Base-by-base conservation (phyloP, 139 green algal species). In the Coelastrella sp. region DNA sequence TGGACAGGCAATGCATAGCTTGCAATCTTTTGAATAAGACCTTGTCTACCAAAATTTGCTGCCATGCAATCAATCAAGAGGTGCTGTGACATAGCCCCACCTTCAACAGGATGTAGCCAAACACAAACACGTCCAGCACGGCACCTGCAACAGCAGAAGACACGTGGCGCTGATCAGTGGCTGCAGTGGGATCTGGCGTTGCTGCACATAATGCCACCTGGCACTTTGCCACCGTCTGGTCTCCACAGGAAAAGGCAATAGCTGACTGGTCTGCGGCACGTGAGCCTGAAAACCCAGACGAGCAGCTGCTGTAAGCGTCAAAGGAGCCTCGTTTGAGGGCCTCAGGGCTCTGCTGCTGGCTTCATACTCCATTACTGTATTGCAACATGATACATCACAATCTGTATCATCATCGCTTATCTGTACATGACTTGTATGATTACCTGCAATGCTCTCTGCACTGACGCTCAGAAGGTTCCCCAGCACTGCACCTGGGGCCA, bases 51-150 rank as follows among this genome's bases (percentile, higher is more conserved):
- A 49, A 5, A 49, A 1, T 49, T 49, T 49, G 35, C 1, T 49
- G 35, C 35, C 35, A 49, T 49, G 35, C 35, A 49, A 49, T 49
- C 35, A 49, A 49, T 49, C 3, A 5, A 5, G 3, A 49, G 35
- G 35, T 49, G 35, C 17, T 10, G 35, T 83, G 57, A 19, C 79
- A 73, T 19, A 59, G 74, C 58, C 74, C 14, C 24, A 87, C 81
- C 81, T 87, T 65, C 11, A 89, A 72, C n/a, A 89, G 35, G 84
- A 89, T 89, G 84, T 82, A 89, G 70, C 84, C 84, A 83, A 82
- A 82, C 72, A 89, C 56, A 73, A 89, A 82, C 68, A 82, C 84
- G 61, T 88, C 83, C 17, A 88, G 66, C 35, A 88, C 7, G 19
- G 83, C 83, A 17, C 66, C 66, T 79, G 83, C 65, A 68, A 7